Conservation (phyloP, 176 grass and related monocot genomes). For the Pontederia crassipes region DNA sequence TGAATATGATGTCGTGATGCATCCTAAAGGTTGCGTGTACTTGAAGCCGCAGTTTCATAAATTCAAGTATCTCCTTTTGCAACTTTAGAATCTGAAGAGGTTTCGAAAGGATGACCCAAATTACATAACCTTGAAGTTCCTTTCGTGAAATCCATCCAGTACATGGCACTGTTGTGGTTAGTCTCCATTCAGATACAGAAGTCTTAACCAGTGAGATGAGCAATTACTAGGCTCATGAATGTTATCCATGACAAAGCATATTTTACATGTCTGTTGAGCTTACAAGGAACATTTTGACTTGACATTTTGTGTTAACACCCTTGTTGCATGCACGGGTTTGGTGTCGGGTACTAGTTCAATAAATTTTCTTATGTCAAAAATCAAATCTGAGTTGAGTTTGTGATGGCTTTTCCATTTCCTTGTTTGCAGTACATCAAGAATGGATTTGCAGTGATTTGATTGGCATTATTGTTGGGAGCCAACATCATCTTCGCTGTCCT, state of each 20-base stretch:
- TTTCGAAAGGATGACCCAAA: too few species aligned
- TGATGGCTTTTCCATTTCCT: slow-evolving; percentile 46
- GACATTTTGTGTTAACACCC: slow-evolving; percentile 44
- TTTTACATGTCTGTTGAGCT: slow-evolving; percentile 44
- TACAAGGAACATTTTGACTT: slow-evolving; percentile 73
- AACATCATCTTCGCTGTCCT: too few species aligned
- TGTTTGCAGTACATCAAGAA: slow-evolving; percentile 64
- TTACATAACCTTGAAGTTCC: slow-evolving; percentile 17
- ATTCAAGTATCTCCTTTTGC: too few species aligned
- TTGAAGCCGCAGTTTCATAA: too few species aligned
- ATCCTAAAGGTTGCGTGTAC: too few species aligned
- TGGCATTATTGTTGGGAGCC: too few species aligned
- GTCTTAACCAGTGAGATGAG: background rate
- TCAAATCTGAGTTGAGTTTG: slow-evolving; percentile 34
- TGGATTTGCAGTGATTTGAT: slow-evolving; percentile 35
- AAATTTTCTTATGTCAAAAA: slow-evolving; percentile 35
- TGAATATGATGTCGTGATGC: too few species aligned
- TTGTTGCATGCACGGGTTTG: slow-evolving; percentile 46
- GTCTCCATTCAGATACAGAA: slow-evolving; percentile 60
- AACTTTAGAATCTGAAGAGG: too few species aligned
- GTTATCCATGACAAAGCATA: slow-evolving; percentile 42
- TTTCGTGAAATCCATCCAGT: slow-evolving; percentile 55
- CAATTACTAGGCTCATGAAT: slow-evolving; percentile 13
- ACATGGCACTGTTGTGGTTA: slow-evolving; percentile 67
- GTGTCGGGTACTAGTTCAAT: background rate